Conservation (phyloP, 1,139 yeast genomes). For the Saccharomyces uvarum region DNA sequence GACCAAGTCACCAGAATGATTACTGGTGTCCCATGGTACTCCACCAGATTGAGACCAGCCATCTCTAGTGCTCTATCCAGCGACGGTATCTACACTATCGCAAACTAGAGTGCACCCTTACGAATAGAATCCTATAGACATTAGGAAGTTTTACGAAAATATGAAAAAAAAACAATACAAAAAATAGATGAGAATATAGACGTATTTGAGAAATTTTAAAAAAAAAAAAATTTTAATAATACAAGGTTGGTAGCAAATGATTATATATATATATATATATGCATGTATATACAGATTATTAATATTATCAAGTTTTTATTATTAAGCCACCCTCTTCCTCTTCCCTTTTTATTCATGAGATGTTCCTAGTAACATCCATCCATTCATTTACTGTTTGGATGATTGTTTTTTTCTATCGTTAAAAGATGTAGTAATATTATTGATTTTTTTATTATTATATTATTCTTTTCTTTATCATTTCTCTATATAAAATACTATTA, state of each 20-base stretch:
- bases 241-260: neutral
- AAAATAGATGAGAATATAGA: neutral
- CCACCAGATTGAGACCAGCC: conserved; percentile 9
- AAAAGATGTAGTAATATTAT: neutral
- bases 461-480: neutral
- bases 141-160: neutral
- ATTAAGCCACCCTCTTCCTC: neutral
- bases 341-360: neutral
- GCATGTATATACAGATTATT: neutral
- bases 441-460: neutral
- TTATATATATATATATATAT: neutral
- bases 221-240: neutral
- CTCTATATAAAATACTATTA: neutral
- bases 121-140: neutral
- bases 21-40: conserved; percentile 14
- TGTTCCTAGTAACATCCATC: neutral
- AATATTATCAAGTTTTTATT: neutral
- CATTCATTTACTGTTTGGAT: neutral
- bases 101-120: neutral
- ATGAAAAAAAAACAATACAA: neutral
- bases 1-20: conserved; percentile 7
- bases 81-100: conserved; percentile 6
- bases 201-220: neutral
- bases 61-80: conserved; percentile 4
- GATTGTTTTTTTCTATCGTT: neutral